Evolutionary conservation across 306 rosid species (phyloP), one percentile per base, ranked within the genome.

Genomic region (Ochetophila trinervis): DNA sequence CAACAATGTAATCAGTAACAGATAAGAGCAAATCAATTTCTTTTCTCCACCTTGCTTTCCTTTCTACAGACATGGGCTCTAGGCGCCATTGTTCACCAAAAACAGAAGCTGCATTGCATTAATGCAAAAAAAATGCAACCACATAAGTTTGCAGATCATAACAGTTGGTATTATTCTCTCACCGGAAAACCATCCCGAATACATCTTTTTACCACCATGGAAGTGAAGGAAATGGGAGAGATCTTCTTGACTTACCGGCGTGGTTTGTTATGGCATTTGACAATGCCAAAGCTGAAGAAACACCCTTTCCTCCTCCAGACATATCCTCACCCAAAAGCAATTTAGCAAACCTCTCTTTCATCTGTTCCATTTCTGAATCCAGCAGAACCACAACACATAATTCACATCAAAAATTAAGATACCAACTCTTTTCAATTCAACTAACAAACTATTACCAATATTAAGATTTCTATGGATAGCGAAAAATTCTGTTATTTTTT

Each of bases 301-400:
- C 99, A 50, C 99, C 97, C 68, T 88, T 88, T 51, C 99, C 99
- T 74, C 99, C 99, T 40, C 99, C 99, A 2, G 99, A 94, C 99
- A 94, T 94, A 63, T 94, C 99, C 66, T 94, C 99, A 14, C 99
- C 99, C 76, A 94, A 75, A 52, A 94, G 86, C 62, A 94, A 73
- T 67, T 94, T 94, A 58, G 99, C 76, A 70, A 90, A 94, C 82
- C 88, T 83, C 88, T 94, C 99, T 81, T 83, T 90, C 96, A 94
- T 86, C 78, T 86, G 90, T 63, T 88, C 99, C 76, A 86, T 84
- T 58, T 94, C 97, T 94, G 90, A 54, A 79, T 75, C 74, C 76
- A 73, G 74, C 24, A 83, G 73, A 68, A 61, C 57, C 66, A 60
- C 20, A 63, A 55, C 54, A 32, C 18, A 0, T 40, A 40, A 40